Percentiles rank a stretch among this genome's conserved stretches.
Conservation (phyloP, 2,329 filamentous ascomycete species). For the Biscogniauxia mediterranea region DNA sequence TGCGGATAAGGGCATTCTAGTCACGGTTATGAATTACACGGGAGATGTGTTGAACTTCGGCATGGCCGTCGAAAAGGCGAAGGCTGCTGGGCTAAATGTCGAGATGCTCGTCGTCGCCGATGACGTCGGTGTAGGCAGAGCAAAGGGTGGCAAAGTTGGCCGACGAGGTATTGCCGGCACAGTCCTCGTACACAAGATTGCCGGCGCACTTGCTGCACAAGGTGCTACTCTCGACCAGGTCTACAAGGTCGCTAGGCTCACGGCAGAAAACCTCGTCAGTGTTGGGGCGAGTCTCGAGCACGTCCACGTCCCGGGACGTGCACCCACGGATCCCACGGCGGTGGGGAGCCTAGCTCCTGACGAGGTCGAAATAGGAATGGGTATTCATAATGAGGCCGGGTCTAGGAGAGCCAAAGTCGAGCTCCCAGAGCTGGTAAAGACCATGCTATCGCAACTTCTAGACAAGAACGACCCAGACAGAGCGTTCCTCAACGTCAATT, state of each 20-base stretch:
- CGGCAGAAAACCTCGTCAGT: conserved; percentile 74
- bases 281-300: conserved; percentile 85
- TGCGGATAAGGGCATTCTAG: conserved; percentile 70
- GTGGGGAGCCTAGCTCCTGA: conserved; percentile 55
- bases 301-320: conserved; percentile 87
- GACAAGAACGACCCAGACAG: conserved; percentile 65
- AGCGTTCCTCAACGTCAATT: conserved; percentile 64
- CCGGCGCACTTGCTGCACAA: conserved; percentile 75
- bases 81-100: conserved; percentile 70
- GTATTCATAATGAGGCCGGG: conserved; percentile 71
- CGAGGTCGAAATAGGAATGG: conserved; percentile 70
- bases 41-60: conserved; percentile 90
- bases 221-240: conserved; percentile 70
- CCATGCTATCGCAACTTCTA: conserved; percentile 69
- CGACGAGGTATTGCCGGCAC: conserved; percentile 88
- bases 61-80: conserved; percentile 88
- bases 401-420: conserved; percentile 51
- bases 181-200: conserved; percentile 86
- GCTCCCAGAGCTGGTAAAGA: conserved; percentile 54
- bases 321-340: conserved; percentile 44
- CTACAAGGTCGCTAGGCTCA: conserved; percentile 66
- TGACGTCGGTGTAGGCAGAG: conserved; percentile 83
- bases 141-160: conserved; percentile 85
- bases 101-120: conserved; percentile 93
- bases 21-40: conserved; percentile 96